Evolutionary conservation across 2,329 filamentous ascomycete genomes (phyloP).

Genomic region (Phoma sp.): DNA sequence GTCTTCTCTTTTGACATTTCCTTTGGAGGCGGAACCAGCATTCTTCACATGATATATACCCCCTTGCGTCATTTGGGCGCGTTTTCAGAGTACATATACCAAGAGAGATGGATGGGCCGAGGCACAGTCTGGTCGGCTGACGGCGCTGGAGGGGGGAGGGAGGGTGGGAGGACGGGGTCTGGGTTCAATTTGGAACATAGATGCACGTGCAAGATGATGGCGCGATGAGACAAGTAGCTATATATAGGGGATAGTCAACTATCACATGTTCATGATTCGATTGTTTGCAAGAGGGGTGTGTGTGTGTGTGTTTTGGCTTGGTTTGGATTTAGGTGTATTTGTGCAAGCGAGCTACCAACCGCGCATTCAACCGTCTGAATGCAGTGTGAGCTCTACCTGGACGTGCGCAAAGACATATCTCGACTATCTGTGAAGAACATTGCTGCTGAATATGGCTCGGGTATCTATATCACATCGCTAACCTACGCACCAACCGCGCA

Average conservation of each 20-base stretch:
- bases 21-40: background rate
- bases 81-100: slow-evolving; percentile 11
- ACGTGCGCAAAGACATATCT: background rate
- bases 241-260: background rate
- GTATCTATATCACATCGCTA: background rate
- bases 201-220: slow-evolving; percentile 8
- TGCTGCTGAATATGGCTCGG: background rate
- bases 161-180: background rate
- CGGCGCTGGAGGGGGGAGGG: no score
- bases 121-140: background rate
- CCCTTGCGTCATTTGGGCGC: slow-evolving; percentile 2
- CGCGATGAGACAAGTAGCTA: slow-evolving; percentile 3
- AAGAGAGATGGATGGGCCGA: slow-evolving; percentile 1
- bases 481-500: no score
- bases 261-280: background rate
- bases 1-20: background rate
- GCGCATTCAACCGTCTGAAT: no score
- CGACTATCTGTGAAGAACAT: background rate
- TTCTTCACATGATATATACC: slow-evolving; percentile 13
- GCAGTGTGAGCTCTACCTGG: no score
- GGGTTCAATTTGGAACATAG: slow-evolving; percentile 12
- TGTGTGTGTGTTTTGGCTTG: no score
- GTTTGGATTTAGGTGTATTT: no score
- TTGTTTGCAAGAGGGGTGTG: no score
- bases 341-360: no score